Evolutionary conservation across 148 eudicot genomes (phyloP).

Genomic region (Arbutus unedo): DNA sequence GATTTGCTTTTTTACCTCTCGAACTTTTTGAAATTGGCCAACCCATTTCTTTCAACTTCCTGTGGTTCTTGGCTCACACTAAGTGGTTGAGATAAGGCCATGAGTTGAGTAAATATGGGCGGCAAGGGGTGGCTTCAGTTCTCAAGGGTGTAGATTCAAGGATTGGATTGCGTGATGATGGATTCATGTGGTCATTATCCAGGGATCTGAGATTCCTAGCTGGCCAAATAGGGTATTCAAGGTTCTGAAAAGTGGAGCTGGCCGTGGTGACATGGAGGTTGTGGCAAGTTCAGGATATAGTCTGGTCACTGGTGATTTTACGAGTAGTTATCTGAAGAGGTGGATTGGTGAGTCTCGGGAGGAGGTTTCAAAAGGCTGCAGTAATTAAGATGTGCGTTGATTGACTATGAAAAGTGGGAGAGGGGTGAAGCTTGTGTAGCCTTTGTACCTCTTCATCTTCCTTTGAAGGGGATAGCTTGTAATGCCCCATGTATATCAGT

Average conservation of each 20-base stretch:
- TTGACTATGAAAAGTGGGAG: not conserved
- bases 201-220: not conserved
- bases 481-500: too few species aligned
- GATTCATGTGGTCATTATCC: not conserved
- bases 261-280: not conserved
- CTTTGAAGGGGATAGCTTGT: not conserved
- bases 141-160: not conserved
- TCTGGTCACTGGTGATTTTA: not conserved
- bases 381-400: not conserved
- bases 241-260: constrained; percentile 2
- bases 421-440: not conserved
- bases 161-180: not conserved
- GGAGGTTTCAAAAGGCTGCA: not conserved
- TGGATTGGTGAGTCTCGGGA: not conserved
- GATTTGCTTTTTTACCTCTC: not conserved
- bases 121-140: not conserved
- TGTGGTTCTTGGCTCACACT: not conserved
- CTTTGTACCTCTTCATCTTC: not conserved
- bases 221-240: not conserved
- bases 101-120: not conserved
- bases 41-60: not conserved
- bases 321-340: not conserved
- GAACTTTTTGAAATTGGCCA: not conserved
- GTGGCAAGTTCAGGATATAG: not conserved
- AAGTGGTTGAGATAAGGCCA: not conserved